Evolutionary conservation across 495 filamentous ascomycete genomes (phyloP), one percentile per base, ranked within the genome.

Genomic region (Penicillium paxilli): DNA sequence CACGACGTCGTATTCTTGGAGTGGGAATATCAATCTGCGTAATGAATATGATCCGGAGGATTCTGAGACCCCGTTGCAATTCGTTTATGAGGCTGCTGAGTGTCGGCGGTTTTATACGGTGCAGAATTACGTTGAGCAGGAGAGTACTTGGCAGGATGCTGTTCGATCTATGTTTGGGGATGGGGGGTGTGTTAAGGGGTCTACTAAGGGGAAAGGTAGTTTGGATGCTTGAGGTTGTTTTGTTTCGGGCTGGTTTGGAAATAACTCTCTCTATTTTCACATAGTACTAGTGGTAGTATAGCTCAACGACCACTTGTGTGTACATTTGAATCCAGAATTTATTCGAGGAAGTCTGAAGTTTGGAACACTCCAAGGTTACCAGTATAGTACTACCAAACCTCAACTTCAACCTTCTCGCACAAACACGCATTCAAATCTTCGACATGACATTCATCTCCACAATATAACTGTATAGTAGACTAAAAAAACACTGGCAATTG

Each of bases 91-190:
- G 30, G 66, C 71, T 24, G 68, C 71, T 6, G 68, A 74, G 48
- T 74, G 71, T 45, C 62, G 71, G n/a, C 53, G 68, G 10, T 74
- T 73, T 30, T 73, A 71, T 25, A 74, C 66, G 0, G 2, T 65
- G 35, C 62, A 71, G 6, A 66, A 68, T 22, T 62, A 66, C 47
- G 12, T 68, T 10, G 32, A 57, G 24, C 42, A 56, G 25, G 65
- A 65, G 49, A 66, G 55, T 25, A 49, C 59, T n/a, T 70, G 67
- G 67, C 60, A 51, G 42, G 62, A 59, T 51, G 67, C 67, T 22
- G 64, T 57, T 5, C 58, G 45, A 28, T 55, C 65, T 10, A 64
- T 70, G 57, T 70, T 67, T 57, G 64, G 64, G 5, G 40, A 33
- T 48, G 54, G 37, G 12, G 46, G 49, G 19, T 67, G 64, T 59